Base-by-base conservation (phyloP, 768 basidiomycete species). In the Tricholoma hemisulphureum region DNA sequence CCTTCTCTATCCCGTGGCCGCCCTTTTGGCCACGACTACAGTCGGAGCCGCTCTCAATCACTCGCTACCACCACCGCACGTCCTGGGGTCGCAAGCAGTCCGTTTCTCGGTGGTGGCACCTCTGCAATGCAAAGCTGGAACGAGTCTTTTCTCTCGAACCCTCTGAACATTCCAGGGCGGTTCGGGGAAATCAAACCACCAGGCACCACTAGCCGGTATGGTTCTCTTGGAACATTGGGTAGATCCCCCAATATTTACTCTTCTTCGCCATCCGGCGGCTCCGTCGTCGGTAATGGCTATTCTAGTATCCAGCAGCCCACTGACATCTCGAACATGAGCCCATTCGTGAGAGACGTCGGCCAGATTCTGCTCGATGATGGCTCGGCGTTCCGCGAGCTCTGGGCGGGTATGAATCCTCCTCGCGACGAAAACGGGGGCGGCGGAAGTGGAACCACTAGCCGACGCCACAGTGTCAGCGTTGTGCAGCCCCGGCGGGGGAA, bases 291-390 rank as follows among this genome's bases (percentile, higher is more conserved):
- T 65, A 83, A 81, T 71, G 81, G 77, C 64, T 73, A 75, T 71
- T 73, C 76, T 56, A 74, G 77, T 58, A 49, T n/a, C 7, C 46
- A 49, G 6, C 75, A 72, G 59, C 63, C 67, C 53, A 62, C 51
- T 49, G 80, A 92, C 71, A 71, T 83, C 39, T 88, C 89, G 28
- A 93, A 93, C 69, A 89, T 91, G 82, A 86, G 84, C 61, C 92
- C 91, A 0, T 93, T 94, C 68, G 83, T 90, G n/a, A 77, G 91
- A 21, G 90, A 94, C 69, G 88, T 93, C 16, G 85, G 83, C 6
- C 85, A 88, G 71, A 90, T 93, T 56, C 71, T 92, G 32, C 71
- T 87, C 50, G 89, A 91, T 65, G 89, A 92, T 56, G 84, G 83
- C 4, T 82, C 85, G 0, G 85, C 85, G 0, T 83, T 91, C 63